Evolutionary conservation across 192 early-diverging fungal genomes (phyloP).

Genomic region (Podila verticillata): DNA sequence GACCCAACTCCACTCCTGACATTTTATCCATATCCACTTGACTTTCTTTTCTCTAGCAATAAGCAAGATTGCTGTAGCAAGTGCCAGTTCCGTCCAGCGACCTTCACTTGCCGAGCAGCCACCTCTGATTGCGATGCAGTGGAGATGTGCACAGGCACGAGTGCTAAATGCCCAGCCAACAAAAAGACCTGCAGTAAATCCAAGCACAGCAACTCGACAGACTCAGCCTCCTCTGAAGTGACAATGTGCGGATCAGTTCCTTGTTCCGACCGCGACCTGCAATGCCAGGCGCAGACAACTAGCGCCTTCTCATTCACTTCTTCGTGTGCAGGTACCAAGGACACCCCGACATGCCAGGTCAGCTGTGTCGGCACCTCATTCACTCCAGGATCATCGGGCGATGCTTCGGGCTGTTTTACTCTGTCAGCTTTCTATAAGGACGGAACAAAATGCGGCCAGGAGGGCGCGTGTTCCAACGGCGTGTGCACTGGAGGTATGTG

Average conservation of each 20-base stretch:
- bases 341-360: conserved; percentile 11
- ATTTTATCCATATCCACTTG: no score
- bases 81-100: conserved; percentile 30
- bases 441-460: conserved; percentile 32
- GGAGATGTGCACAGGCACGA: conserved; percentile 32
- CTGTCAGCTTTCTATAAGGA: conserved; percentile 17
- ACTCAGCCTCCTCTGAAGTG: background rate
- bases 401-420: background rate
- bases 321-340: conserved; percentile 6
- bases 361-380: conserved; percentile 11
- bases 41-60: conserved; percentile 3
- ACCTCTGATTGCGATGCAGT: conserved; percentile 7
- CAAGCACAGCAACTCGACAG: background rate
- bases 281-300: conserved; percentile 24
- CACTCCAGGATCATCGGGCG: background rate
- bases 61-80: conserved; percentile 32
- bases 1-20: no score
- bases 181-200: conserved; percentile 30
- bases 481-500: conserved; percentile 17
- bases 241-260: conserved; percentile 14
- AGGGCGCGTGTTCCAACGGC: conserved; percentile 19
- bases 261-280: conserved; percentile 26
- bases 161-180: conserved; percentile 34
- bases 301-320: background rate
- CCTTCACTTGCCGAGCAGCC: conserved; percentile 23